Evolutionary conservation across 164 flowering plant genomes (phyloP).

Genomic region (Nymphaea colorata): DNA sequence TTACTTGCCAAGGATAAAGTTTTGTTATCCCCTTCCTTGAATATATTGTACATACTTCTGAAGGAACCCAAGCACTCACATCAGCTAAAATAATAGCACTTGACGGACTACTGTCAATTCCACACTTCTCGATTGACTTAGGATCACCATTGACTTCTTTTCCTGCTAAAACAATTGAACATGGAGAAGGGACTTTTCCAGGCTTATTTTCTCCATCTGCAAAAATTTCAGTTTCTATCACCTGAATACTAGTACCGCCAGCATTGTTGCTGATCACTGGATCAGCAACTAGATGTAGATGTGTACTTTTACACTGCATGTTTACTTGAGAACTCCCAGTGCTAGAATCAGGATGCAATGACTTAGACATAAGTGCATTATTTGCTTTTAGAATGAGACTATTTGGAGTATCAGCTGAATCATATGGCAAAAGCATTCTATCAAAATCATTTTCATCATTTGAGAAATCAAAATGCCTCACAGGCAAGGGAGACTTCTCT

Average conservation of each 20-base stretch:
- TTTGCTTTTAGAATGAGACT: too few relatives aligned
- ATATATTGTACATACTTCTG: constrained; percentile 65
- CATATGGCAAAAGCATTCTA: constrained; percentile 5
- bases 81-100: constrained; percentile 31
- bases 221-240: too few relatives aligned
- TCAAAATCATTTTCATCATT: constrained; percentile 41
- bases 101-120: constrained; percentile 53
- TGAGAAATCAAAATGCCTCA: constrained; percentile 78
- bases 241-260: too few relatives aligned
- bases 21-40: constrained; percentile 60
- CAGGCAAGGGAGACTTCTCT: constrained; percentile 64
- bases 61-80: constrained; percentile 73
- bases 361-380: too few relatives aligned
- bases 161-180: constrained; percentile 5
- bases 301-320: too few relatives aligned
- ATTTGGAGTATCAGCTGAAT: too few relatives aligned
- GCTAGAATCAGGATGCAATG: too few relatives aligned
- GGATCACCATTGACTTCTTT: constrained; percentile 12
- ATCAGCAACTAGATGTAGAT: too few relatives aligned
- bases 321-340: too few relatives aligned
- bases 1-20: constrained; percentile 94
- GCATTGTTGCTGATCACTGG: too few relatives aligned
- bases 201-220: too few relatives aligned
- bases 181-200: too few relatives aligned
- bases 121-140: constrained; percentile 6